Conservation (phyloP, 352 stramenopile species). For the Globisporangium ultimum region DNA sequence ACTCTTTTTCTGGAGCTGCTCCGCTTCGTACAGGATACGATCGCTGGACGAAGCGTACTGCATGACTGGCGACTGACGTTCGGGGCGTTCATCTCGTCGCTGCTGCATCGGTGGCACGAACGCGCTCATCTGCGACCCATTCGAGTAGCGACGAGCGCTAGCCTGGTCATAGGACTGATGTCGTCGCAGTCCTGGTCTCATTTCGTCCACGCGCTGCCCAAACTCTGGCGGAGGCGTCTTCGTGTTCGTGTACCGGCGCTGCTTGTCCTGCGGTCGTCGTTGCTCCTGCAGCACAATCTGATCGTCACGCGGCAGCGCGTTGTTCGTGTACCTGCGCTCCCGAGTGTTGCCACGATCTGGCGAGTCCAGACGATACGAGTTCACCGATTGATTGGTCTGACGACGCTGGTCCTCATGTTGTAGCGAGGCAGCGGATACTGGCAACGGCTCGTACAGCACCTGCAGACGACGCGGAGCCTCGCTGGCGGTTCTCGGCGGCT, state of each 20-base stretch:
- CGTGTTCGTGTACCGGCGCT: constrained; percentile 3
- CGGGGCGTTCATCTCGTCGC: background rate
- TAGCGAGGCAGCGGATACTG: constrained; percentile 1
- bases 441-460: constrained; percentile 21
- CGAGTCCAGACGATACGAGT: constrained; percentile 14
- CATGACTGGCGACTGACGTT: background rate
- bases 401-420: constrained; percentile 3
- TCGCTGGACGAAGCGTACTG: constrained; percentile 9
- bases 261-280: background rate
- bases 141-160: constrained; percentile 9
- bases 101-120: background rate
- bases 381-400: constrained; percentile 4
- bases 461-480: constrained; percentile 15
- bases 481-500: constrained; percentile 22
- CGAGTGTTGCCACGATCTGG: constrained; percentile 9
- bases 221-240: constrained; percentile 17
- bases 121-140: constrained; percentile 6
- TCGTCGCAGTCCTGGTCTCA: constrained; percentile 12
- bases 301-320: constrained; percentile 11
- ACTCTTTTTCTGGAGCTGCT: background rate
- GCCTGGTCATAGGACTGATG: constrained; percentile 9
- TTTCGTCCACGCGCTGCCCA: constrained; percentile 23
- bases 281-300: constrained; percentile 1
- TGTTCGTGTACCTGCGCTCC: constrained; percentile 21
- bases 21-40: constrained; percentile 10